A percentile compares a stretch with the other conserved stretches of the same genome.
Evolutionary conservation across 805 yeast genomes (phyloP).

Genomic region (Ogataea wickerhamii): DNA sequence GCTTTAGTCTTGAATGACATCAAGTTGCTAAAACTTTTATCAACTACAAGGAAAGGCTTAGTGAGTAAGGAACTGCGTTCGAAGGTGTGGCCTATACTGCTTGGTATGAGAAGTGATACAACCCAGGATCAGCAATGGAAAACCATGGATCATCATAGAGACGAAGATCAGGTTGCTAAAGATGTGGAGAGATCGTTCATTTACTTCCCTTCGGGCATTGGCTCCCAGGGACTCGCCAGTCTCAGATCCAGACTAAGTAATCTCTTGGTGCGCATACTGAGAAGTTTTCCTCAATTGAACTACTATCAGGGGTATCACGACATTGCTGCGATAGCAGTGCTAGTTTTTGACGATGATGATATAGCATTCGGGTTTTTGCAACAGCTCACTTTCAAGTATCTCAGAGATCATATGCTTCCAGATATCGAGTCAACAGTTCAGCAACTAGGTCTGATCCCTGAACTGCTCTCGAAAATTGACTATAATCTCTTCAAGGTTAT

Average conservation of each 20-base stretch:
- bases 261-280: constrained; percentile 51
- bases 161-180: constrained; percentile 73
- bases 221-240: constrained; percentile 18
- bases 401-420: constrained; percentile 84
- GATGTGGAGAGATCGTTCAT: constrained; percentile 76
- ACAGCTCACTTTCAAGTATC: constrained; percentile 51
- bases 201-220: constrained; percentile 29
- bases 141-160: constrained; percentile 50
- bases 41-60: constrained; percentile 47
- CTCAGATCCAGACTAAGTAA: constrained; percentile 40
- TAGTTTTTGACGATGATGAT: constrained; percentile 42
- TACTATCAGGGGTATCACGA: constrained; percentile 97
- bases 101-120: constrained; percentile 28
- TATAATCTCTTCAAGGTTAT: constrained; percentile 39
- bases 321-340: constrained; percentile 61
- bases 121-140: constrained; percentile 9
- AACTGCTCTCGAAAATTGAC: constrained; percentile 51
- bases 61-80: constrained; percentile 39
- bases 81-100: constrained; percentile 49
- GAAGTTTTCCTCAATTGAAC: constrained; percentile 56
- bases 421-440: constrained; percentile 61
- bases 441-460: constrained; percentile 65
- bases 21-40: constrained; percentile 30
- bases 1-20: constrained; percentile 33
- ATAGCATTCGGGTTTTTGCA: constrained; percentile 47